Base-by-base conservation (phyloP, 176 grass and related monocot genomes). In the sorghum (Sorghum bicolor) region DNA sequence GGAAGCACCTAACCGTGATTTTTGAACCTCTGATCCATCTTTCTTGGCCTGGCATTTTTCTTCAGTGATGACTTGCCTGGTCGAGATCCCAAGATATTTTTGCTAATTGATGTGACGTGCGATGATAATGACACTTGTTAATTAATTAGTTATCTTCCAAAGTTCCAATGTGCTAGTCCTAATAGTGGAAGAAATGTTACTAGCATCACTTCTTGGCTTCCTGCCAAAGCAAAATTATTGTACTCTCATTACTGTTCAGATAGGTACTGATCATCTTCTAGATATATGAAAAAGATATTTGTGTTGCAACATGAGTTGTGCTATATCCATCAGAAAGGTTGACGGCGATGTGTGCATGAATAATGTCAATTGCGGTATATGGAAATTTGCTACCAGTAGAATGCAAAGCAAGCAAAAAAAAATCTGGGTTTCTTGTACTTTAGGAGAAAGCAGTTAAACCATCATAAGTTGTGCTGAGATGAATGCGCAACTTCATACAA, bases 201-300 rank as follows among this genome's bases (percentile, higher is more conserved):
- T 7, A 55, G 33, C 64, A 69, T 69, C 65, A 37, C 45, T 57
- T 55, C 10, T 39, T 60, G 31, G 52, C 74, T 76, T 78, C 32
- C 52, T 41, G 34, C 19, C 73, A 76, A 75, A 13, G 29, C 8
- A 2, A 74, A 74, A 74, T 74, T 74, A 74, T 32, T 74, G 72
- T 75, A 53, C 17, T 73, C 40, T 75, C 2, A 22, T 2, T 52
- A 45, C 39, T 47, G 61, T 80, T 67, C 62, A 22, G 28, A 67
- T 24, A 8, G 41, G 19, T 67, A 44, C 38, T 48, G 10, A 22
- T 53, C 15, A 3, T 79, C 19, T 80, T 48, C 29, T 25, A 44
- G 11, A 12, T 25, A 12, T 25, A 48, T 24, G 17, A 34, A 33
- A 45, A 50, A 34, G 19, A 73, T 72, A 72, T 72, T 47, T 47